phyloP scores from a whole-genome alignment of 345 rosid genomes.

The rapeseed (Brassica napus) region Da-Ae NC_063438.1:2901501-2902000 shows the following conservation, averaged over 20 bases:
- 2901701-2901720: slow-evolving; percentile 99
- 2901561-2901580: slow-evolving; percentile 89
- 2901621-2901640: slow-evolving; percentile 94
- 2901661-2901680: slow-evolving; percentile 98
- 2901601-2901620: slow-evolving; percentile 88
- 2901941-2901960: slow-evolving; percentile 98
- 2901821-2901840: slow-evolving; percentile 92
- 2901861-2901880: slow-evolving; percentile 96
- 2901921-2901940: slow-evolving; percentile 89
- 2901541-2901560: slow-evolving; percentile 97
- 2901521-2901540: slow-evolving; percentile 60
- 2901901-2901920: slow-evolving; percentile 96
- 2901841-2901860: slow-evolving; percentile 85
- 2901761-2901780: slow-evolving; percentile 96
- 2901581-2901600: slow-evolving; percentile 93
- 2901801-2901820: slow-evolving; percentile 86
- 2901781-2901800: slow-evolving; percentile 89
- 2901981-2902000: slow-evolving; percentile 94
- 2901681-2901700: slow-evolving; percentile 98
- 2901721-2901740: slow-evolving; percentile 98
- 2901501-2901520: slow-evolving; percentile 74
- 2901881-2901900: slow-evolving; percentile 99
- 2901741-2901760: slow-evolving; percentile 89
- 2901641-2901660: slow-evolving; percentile 97
- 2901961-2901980: slow-evolving; percentile 97